phyloP scores from a whole-genome alignment of 768 basidiomycete species.

The Amanita rimosa region DNA sequence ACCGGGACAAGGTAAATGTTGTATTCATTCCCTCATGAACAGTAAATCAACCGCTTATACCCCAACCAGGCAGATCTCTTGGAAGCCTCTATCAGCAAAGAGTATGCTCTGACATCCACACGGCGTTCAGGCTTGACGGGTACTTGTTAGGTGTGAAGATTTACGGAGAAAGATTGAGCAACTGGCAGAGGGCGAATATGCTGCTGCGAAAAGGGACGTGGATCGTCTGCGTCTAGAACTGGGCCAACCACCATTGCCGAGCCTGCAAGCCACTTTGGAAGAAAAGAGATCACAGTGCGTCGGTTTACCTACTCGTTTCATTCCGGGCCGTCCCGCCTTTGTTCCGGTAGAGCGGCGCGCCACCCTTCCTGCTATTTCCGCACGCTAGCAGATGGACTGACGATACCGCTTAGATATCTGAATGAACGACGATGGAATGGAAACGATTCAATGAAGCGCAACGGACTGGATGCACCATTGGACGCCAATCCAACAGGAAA shows the following conservation, averaged over 20 bases:
- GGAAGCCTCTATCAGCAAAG: constrained; percentile 55
- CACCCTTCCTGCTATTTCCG: neutral
- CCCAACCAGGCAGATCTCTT: constrained; percentile 49
- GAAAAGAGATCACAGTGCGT: constrained; percentile 50
- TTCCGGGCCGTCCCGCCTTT: neutral
- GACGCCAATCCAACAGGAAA: constrained; percentile 20
- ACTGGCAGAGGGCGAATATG: constrained; percentile 70
- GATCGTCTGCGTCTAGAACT: constrained; percentile 67
- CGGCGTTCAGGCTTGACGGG: neutral
- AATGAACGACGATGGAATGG: constrained; percentile 52
- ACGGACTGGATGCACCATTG: constrained; percentile 11
- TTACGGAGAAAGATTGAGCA: constrained; percentile 53
- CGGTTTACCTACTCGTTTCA: constrained; percentile 5
- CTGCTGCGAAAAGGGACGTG: constrained; percentile 63
- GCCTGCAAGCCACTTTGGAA: constrained; percentile 61
- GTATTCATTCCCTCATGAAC: constrained; percentile 3
- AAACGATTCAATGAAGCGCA: constrained; percentile 21
- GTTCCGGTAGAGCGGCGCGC: neutral
- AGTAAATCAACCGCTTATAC: constrained; percentile 2
- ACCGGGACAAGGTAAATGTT: constrained; percentile 53
- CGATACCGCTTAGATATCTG: constrained; percentile 34
- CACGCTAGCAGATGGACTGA: neutral
- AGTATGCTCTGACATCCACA: constrained; percentile 30
- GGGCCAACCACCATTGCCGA: constrained; percentile 64
- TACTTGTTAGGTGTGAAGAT: constrained; percentile 41